Evolutionary conservation across 1,284 basidiomycete genomes (phyloP), one percentile per base, ranked within the genome.

Genomic region (Inonotus obliquus): DNA sequence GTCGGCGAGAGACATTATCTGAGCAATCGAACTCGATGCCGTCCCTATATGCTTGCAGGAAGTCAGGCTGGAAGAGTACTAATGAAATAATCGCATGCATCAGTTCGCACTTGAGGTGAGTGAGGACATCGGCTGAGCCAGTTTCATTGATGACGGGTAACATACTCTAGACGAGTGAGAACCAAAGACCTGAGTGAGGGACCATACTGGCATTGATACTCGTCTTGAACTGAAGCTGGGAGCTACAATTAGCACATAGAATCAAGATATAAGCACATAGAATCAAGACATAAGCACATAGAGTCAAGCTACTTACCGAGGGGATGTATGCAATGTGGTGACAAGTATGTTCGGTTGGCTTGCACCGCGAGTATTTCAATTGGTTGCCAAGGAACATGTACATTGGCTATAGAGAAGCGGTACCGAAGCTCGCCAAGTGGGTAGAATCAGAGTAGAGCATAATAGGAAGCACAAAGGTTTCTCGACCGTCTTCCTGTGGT

Each of bases 391-490:
- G 62, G 19, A 63, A 68, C 68, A 72, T 23, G 10, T 73, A 75
- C 1, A 73, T 48, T 0, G 73, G 75, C 72, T 72, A 76, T 0
- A 74, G 63, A 13, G 68, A 68, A 1, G 70, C 69, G 14, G 23
- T 67, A 0, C 73, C 71, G 64, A 76, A 76, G 21, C 65, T 65
- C 13, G 75, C 65, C 7, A 75, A 67, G 32, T 73, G 74, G 1
- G 72, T 76, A 1, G 69, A 65, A 61, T 77, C 75, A 0, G 75
- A 77, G 65, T 69, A 75, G 9, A 76, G 44, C 69, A 75, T 72
- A 69, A 75, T 73, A 1, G 77, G 53, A 1, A 63, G 64, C 0
- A 66, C 67, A 9, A 76, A 65, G 2, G 68, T 63, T 25, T 69
- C 67, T 1, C 3, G 37, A 0, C 27, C 21, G 9, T 54, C 53